Evolutionary conservation across 805 yeast species (phyloP).

Genomic region (Pichia phayaonensis): DNA sequence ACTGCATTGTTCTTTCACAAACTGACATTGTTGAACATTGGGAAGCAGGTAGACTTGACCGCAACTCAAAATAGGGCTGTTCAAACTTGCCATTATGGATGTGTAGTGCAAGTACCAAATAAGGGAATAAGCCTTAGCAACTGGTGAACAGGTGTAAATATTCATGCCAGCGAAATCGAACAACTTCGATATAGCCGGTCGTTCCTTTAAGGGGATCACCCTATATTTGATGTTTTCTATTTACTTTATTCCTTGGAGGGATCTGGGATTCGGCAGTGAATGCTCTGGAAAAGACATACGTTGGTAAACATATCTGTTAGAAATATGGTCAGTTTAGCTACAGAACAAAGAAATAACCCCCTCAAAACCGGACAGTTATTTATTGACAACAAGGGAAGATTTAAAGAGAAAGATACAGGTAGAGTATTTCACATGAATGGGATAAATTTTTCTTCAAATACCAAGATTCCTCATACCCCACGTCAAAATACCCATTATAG

Average conservation of each 20-base stretch:
- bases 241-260: background rate
- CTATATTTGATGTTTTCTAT: background rate
- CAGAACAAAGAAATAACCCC: conserved; percentile 2
- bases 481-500: conserved; percentile 33
- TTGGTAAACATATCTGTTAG: background rate
- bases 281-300: background rate
- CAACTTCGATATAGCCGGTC: too few relatives aligned
- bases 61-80: conserved; percentile 5
- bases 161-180: background rate
- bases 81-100: background rate
- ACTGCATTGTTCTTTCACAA: conserved; percentile 24
- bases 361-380: conserved; percentile 17
- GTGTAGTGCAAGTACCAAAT: background rate
- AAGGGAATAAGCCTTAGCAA: background rate
- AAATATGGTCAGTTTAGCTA: background rate
- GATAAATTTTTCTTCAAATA: conserved; percentile 68
- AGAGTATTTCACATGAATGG: conserved; percentile 66
- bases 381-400: conserved; percentile 45
- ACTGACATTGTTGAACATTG: conserved; percentile 22
- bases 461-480: conserved; percentile 64
- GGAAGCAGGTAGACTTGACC: conserved; percentile 9
- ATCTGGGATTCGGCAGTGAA: background rate
- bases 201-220: too few relatives aligned
- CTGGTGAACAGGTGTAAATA: background rate
- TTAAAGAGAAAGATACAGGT: conserved; percentile 44